phyloP scores from a whole-genome alignment of 164 flowering plant species.

The Liquidambar formosana region DNA sequence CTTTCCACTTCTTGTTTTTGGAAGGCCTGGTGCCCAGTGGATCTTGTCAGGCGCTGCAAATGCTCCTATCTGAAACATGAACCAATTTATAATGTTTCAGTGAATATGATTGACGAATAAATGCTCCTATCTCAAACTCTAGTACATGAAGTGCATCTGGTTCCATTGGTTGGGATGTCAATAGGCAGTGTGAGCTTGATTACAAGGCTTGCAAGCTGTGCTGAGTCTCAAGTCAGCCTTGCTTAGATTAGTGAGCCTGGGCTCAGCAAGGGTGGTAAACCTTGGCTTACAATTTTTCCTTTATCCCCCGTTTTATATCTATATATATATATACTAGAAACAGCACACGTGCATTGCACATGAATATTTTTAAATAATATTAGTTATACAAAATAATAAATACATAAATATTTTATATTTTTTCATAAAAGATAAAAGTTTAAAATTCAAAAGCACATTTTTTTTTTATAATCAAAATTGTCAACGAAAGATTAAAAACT shows the following conservation, averaged over 20 bases:
- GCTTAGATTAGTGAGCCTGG: neutral
- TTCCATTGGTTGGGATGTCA: neutral
- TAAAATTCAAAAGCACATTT: too few species aligned
- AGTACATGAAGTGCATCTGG: neutral
- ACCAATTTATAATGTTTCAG: neutral
- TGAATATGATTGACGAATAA: neutral
- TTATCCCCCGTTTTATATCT: neutral
- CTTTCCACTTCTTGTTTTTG: constrained; percentile 98
- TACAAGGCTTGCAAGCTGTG: neutral
- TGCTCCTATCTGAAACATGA: constrained; percentile 82
- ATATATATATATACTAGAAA: too few species aligned
- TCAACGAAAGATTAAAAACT: too few species aligned
- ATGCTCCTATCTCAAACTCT: neutral
- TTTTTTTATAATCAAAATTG: too few species aligned
- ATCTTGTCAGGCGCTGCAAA: constrained; percentile 97
- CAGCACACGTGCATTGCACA: too few species aligned
- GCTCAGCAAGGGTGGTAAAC: neutral
- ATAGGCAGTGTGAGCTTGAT: neutral
- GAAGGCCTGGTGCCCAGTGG: constrained; percentile 99
- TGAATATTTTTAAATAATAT: too few species aligned
- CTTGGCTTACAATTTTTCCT: neutral
- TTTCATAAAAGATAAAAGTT: too few species aligned
- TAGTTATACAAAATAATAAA: too few species aligned
- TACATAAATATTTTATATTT: too few species aligned
- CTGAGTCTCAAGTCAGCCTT: neutral